Evolutionary conservation across 352 stramenopile species (phyloP), one percentile per base, ranked within the genome.

Genomic region (Pythium insidiosum): DNA sequence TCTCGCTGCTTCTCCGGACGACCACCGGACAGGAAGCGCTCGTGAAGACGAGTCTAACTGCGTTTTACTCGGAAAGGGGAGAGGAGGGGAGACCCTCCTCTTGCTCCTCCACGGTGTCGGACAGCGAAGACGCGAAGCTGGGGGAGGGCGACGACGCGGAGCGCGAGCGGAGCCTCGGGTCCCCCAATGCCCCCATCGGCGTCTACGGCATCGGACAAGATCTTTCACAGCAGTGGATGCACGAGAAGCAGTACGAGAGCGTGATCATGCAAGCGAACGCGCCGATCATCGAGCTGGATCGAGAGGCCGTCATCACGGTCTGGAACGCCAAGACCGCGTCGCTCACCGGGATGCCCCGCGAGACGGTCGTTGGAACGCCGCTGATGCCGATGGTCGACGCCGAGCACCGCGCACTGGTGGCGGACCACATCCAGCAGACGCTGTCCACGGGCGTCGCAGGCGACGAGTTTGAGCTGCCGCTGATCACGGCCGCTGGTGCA

Each of bases 221-320:
- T 33, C 63, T 80, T 37, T 81, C 71, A 20, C 56, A 80, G 54
- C 66, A 62, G 45, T 56, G 59, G 21, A 63, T 77, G 15, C 65
- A 79, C 31, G 67, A 83, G 47, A 60, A 63, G 28, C 70, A 88
- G 50, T 84, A 85, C 30, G 66, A 65, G 4, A 59, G 66, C 3
- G 68, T 91, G 13, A 78, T 91, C 58, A 85, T 84, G 59, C 71
- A 81, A 36, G 76, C 76, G 11, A 89, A 89, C 46, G 68, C 73
- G 38, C 70, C 77, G 2, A 89, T 89, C 22, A 82, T 91, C 44
- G 79, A 84, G 44, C 60, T 89, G 26, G 76, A 91, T 50, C 71
- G 69, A 43, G 61, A 88, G n/a, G 75, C 64, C 0, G 63, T 73
- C 39, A 78, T 88, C 38, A 81, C 66, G 15, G 68, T 81, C 28